Evolutionary conservation across 2,329 filamentous ascomycete genomes (phyloP).

Genomic region (Epichloe sibirici): DNA sequence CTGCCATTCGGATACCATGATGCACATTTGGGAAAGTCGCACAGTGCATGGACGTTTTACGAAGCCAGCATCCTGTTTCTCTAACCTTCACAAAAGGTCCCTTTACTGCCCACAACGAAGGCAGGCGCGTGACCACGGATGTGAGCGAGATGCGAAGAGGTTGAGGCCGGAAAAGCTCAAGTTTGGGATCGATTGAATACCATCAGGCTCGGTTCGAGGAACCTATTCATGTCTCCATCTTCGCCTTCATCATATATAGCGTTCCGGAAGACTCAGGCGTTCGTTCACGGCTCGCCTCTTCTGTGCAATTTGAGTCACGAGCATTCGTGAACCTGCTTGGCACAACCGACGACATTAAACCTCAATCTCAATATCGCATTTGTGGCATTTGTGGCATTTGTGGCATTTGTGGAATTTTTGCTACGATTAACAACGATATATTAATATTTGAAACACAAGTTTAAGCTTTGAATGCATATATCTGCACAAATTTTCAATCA

Average conservation of each 20-base stretch:
- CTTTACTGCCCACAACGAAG: background rate
- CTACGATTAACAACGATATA: too few relatives aligned
- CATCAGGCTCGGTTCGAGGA: background rate
- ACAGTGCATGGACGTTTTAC: background rate
- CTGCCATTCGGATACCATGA: background rate
- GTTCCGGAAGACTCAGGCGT: background rate
- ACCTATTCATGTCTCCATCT: background rate
- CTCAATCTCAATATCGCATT: background rate
- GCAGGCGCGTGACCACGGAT: background rate
- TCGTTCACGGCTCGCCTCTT: background rate
- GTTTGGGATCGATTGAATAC: background rate
- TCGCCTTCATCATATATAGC: background rate
- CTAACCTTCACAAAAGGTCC: background rate
- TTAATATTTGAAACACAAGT: too few relatives aligned
- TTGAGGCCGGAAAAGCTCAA: background rate
- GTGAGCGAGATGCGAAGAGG: background rate
- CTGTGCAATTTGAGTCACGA: background rate
- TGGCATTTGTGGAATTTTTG: background rate
- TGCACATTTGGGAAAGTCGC: background rate
- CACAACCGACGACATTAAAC: background rate
- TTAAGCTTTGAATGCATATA: too few relatives aligned
- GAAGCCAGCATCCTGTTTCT: background rate
- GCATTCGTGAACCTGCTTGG: background rate
- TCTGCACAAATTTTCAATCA: too few relatives aligned
- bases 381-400: background rate